Evolutionary conservation across 2,329 filamentous ascomycete species (phyloP), one percentile per base, ranked within the genome.

Genomic region (Hymenoscyphus linearis): DNA sequence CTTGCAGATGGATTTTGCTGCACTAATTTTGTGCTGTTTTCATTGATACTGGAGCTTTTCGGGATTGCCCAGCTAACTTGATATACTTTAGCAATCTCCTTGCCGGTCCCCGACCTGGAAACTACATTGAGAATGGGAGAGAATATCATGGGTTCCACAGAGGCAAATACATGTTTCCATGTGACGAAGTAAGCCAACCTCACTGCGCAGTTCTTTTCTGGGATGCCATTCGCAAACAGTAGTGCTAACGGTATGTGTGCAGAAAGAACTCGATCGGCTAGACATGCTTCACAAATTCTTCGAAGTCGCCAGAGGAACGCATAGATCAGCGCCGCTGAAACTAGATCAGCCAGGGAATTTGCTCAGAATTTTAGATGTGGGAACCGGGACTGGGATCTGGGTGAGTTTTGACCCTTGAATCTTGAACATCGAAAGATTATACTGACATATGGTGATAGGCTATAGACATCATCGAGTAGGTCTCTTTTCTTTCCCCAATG

Each of bases 321-420:
- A 27, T 71, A 75, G 79, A 64, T 76, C 78, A 40, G 71, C 79
- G 56, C 69, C 74, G 63, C 66, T 75, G 62, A 69, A 75, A 36
- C 16, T 34, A 3, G 50, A 7, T 55, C 47, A 9, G 69, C 65
- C 34, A 65, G 70, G 44, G 52, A 18, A 68, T 64, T 9, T 75
- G 40, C 76, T 1, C 75, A 47, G 77, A 57, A 79, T 88, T 55
- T 72, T 89, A 50, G 86, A 89, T 69, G 72, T 96, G 59, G 93
- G 92, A 50, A 93, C 89, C 65, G 93, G 93, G 22, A 96, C 91
- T 0, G 92, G 91, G 44, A 93, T 96, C 64, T 98, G 93, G 93
- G 57, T 59, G 22, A 44, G 57, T 37, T 37, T 37, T 25, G 27
- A 47, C 10, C 9, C n/a, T 35, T 25, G 13, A 36, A 5, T 14